phyloP scores from a whole-genome alignment of 1,139 yeast genomes.

The Yamadazyma friedrichii region DNA sequence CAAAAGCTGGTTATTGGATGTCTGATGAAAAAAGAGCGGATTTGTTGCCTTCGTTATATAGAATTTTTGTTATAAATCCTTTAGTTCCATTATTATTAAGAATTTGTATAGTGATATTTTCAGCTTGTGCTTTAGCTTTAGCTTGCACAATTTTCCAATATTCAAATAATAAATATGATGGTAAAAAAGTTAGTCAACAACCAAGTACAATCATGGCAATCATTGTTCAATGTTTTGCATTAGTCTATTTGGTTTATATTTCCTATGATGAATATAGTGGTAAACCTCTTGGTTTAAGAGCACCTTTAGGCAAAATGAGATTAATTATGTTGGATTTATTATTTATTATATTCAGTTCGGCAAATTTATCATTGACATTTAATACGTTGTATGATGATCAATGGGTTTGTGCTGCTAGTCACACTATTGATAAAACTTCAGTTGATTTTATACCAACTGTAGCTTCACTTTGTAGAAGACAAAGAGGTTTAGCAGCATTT shows the following conservation, averaged over 20 bases:
- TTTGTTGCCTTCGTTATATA: conserved; percentile 59
- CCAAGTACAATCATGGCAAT: conserved; percentile 93
- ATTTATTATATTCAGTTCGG: conserved; percentile 90
- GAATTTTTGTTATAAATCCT: conserved; percentile 70
- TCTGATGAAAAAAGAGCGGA: conserved; percentile 61
- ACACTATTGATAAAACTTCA: conserved; percentile 20
- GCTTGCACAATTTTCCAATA: conserved; percentile 62
- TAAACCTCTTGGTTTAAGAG: conserved; percentile 84
- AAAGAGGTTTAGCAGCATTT: conserved; percentile 75
- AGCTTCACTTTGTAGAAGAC: conserved; percentile 67
- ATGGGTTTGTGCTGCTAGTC: conserved; percentile 65
- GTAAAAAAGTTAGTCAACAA: conserved; percentile 61
- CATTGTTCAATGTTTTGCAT: conserved; percentile 76
- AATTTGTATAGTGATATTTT: conserved; percentile 60
- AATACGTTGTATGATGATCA: conserved; percentile 75
- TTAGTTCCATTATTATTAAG: conserved; percentile 78
- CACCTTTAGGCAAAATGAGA: conserved; percentile 79
- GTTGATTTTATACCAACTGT: conserved; percentile 27
- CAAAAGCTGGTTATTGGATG: conserved; percentile 69
- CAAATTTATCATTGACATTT: conserved; percentile 82
- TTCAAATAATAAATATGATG: conserved; percentile 40
- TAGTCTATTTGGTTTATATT: conserved; percentile 75
- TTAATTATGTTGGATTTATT: conserved; percentile 75
- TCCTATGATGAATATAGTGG: conserved; percentile 91
- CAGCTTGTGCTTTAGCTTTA: conserved; percentile 62